Percentiles rank a stretch among this genome's conserved stretches.
phyloP scores from a whole-genome alignment of 139 green algal species.

The Tetradesmus obliquus region DNA sequence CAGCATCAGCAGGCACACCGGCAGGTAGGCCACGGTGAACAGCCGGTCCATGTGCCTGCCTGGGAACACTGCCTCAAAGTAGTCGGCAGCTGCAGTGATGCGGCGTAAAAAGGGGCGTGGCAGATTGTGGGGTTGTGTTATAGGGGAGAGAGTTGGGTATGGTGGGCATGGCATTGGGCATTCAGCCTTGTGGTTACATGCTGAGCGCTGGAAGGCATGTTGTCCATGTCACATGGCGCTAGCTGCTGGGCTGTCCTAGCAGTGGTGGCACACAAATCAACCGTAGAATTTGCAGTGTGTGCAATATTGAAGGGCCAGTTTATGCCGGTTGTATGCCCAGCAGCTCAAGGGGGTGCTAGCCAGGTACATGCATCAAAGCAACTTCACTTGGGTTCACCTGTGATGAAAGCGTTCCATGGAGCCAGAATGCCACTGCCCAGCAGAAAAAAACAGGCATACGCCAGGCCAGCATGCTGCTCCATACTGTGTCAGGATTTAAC shows the following conservation, averaged over 20 bases:
- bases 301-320: too few species aligned
- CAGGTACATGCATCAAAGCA: background rate
- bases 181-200: background rate
- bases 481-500: background rate
- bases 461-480: constrained; percentile 22
- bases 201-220: background rate
- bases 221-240: too few species aligned
- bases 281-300: too few species aligned
- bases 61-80: constrained; percentile 59
- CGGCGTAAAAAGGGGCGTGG: background rate
- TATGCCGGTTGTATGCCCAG: too few species aligned
- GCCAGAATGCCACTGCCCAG: constrained; percentile 64
- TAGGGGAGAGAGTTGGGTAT: too few species aligned
- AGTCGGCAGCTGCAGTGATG: constrained; percentile 54
- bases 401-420: constrained; percentile 87
- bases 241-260: too few species aligned
- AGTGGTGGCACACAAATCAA: too few species aligned
- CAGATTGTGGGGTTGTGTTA: too few species aligned
- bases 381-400: constrained; percentile 8
- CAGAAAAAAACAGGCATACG: constrained; percentile 38
- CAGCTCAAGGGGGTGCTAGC: too few species aligned
- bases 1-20: constrained; percentile 12
- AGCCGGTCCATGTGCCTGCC: constrained; percentile 79
- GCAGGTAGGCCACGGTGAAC: constrained; percentile 61
- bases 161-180: too few species aligned